Base-by-base conservation (phyloP, 495 filamentous ascomycete genomes). In the Coniosporium apollinis region DNA sequence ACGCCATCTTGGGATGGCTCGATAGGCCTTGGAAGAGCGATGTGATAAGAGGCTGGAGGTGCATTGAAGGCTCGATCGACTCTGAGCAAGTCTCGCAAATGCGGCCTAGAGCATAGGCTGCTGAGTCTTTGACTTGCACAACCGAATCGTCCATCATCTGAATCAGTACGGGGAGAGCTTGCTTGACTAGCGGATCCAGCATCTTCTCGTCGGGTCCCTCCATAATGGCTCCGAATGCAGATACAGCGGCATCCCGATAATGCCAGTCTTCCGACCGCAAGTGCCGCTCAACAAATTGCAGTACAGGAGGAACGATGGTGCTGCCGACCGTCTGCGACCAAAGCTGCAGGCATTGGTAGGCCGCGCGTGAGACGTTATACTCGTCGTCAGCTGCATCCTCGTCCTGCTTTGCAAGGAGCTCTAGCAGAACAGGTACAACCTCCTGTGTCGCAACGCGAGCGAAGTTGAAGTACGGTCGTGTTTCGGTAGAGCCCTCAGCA, bases 141-240 rank as follows among this genome's bases (percentile, higher is more conserved):
- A 78, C 79, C 41, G 58, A 67, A 52, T 97, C 89, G 33, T 87
- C 72, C 91, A 97, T 96, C 89, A 94, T 96, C 37, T 64, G 72
- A 43, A 96, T 80, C 36, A 97, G 65, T 22, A 94, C 81, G 25
- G 76, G 74, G 40, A 96, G 68, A 30, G 83, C 91, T 51, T 94
- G 84, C 64, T 94, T 93, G 53, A 97, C 79, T 36, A 96, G 70
- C 22, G 84, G 84, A 42, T 89, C 82, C 36, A 97, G 62, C 26
- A 82, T 62, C 54, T 76, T 80, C 51, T 86, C 79, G 26, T 94
- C 86, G 1, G 89, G 89, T 15, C 89, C 89, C 50, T 96, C 89
- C 89, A 97, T 94, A 43, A 97, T 94, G 31, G 84, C 89, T 38
- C 89, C 91, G 45, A 97, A 96, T n/a, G 89, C 85, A 35, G 89